These are phyloP conservation scores for Rhizophagus clarus DNA, from an alignment of 192 early-diverging fungal genomes.

Conservation along the genomic window DNA sequence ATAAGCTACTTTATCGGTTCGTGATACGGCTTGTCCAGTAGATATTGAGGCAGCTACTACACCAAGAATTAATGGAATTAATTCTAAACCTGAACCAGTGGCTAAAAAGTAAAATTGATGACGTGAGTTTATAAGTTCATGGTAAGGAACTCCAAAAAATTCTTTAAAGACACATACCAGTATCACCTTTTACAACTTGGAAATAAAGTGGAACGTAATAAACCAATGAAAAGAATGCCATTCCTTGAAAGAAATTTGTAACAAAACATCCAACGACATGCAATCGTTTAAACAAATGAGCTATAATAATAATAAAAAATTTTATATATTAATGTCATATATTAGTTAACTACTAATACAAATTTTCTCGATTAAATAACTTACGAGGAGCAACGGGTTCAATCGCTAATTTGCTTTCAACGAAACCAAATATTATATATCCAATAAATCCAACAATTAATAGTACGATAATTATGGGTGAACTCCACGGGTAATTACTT, in stretches of 20 bases:
- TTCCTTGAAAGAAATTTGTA: conserved; percentile 66
- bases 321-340: conserved; percentile 5
- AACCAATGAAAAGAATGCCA: conserved; percentile 61
- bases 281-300: conserved; percentile 63
- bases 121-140: background rate
- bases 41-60: conserved; percentile 69
- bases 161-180: background rate
- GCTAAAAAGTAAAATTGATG: conserved; percentile 38
- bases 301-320: conserved; percentile 29
- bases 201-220: conserved; percentile 86
- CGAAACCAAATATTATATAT: conserved; percentile 53
- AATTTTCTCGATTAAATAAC: background rate
- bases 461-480: conserved; percentile 55
- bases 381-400: conserved; percentile 71
- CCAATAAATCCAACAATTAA: conserved; percentile 54
- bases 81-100: conserved; percentile 71
- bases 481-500: conserved; percentile 65
- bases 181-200: conserved; percentile 74
- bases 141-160: too few relatives aligned
- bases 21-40: conserved; percentile 60
- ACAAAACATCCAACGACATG: conserved; percentile 60
- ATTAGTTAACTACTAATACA: conserved; percentile 14
- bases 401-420: conserved; percentile 64
- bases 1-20: conserved; percentile 58
- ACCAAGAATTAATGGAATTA: conserved; percentile 74